Base-by-base conservation (phyloP, 2,329 filamentous ascomycete species). In the Neophaeococcomyces aloes region DNA sequence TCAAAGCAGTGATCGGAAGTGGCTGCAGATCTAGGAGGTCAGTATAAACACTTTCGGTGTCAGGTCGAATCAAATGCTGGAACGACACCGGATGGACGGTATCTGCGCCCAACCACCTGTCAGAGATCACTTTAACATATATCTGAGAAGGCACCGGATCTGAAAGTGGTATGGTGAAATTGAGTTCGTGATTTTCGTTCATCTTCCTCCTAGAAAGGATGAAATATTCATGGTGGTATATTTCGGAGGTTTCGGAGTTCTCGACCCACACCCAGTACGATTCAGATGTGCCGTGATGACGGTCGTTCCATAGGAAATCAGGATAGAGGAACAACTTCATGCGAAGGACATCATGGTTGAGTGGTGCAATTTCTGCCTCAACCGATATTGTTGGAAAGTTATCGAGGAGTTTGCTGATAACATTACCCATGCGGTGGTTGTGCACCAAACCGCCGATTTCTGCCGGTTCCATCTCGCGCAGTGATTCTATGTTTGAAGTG, bases 251-350 rank as follows among this genome's bases (percentile, higher is more conserved):
- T 56, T 96, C 91, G 0, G 89, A 95, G 60, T 96, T 94, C 62
- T 98, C 91, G 2, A 98, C 89, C 93, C 91, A 98, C 46, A 98
- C 83, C 76, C 93, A 98, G 66, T 93, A 98, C 3, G 89, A 89
- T 58, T 98, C 91, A 0, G 89, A 95, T 2, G 81, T 86, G 14
- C 93, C 93, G 58, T 98, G 88, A 47, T 94, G 77, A 36, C 84
- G 80, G 53, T 96, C 89, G 55, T 94, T 94, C 91, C 91, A 98
- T 29, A 72, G 72, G 59, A 98, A 98, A 40, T 96, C 88, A 0
- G 91, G 86, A 1, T 81, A 86, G 14, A 98, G 74, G 54, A 74
- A 85, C 0, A 98, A 75, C 57, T 83, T 82, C 57, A 98, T 87
- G n/a, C 89, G 79, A 49, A 98, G 70, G 1, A 98, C 89, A 58